Evolutionary conservation across 345 rosid genomes (phyloP).

Genomic region (Arabis alpina): DNA sequence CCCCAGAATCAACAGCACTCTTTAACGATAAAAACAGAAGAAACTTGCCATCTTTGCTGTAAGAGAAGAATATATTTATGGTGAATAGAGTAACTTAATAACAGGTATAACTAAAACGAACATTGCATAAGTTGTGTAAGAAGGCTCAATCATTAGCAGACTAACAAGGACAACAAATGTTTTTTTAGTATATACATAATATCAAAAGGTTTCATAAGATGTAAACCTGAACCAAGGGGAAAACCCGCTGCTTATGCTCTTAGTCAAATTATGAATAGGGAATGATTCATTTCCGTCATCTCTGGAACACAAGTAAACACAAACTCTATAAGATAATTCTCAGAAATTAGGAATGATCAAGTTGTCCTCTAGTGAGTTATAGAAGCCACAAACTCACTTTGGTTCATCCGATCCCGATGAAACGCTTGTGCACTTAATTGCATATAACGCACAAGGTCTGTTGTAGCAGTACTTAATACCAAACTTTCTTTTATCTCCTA

Average conservation of each 20-base stretch:
- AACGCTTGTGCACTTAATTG: constrained; percentile 48
- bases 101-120: neutral
- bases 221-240: constrained; percentile 81
- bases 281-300: constrained; percentile 55
- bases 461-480: constrained; percentile 89
- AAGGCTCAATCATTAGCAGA: neutral
- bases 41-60: constrained; percentile 84
- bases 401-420: constrained; percentile 44
- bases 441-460: constrained; percentile 80
- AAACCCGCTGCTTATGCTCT: constrained; percentile 78
- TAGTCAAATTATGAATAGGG: constrained; percentile 55
- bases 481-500: constrained; percentile 73
- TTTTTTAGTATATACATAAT: neutral
- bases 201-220: constrained; percentile 14
- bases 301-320: constrained; percentile 48
- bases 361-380: constrained; percentile 24
- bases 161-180: constrained; percentile 9
- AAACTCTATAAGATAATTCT: neutral
- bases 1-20: constrained; percentile 80
- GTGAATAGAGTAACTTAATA: constrained; percentile 8
- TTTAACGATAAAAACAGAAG: constrained; percentile 77
- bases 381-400: constrained; percentile 52
- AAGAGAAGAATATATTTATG: constrained; percentile 23
- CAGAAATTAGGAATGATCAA: constrained; percentile 1
- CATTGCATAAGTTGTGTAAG: neutral